Evolutionary conservation across 306 rosid genomes (phyloP).

Genomic region (Prinsepia uniflora): DNA sequence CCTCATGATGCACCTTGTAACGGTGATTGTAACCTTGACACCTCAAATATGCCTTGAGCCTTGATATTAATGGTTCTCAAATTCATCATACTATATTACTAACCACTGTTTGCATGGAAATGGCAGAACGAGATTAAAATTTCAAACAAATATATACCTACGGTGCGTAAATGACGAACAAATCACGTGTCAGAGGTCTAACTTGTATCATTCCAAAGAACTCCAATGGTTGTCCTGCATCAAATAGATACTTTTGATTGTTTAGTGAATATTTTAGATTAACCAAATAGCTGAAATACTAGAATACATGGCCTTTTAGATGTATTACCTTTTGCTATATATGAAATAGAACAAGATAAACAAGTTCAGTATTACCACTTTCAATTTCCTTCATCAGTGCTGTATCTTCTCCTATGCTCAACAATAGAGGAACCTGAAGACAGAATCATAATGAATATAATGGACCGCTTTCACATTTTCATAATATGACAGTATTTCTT

Average conservation of each 20-base stretch:
- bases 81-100: constrained; percentile 2
- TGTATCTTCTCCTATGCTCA: constrained; percentile 95
- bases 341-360: constrained; percentile 90
- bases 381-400: constrained; percentile 88
- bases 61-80: neutral
- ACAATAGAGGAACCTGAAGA: constrained; percentile 85
- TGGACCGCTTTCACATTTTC: neutral
- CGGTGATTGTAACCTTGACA: no score
- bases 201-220: constrained; percentile 80
- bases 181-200: constrained; percentile 66
- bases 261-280: neutral
- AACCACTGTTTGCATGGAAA: neutral
- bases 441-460: constrained; percentile 12
- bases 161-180: constrained; percentile 79
- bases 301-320: constrained; percentile 14
- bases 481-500: neutral
- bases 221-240: constrained; percentile 81
- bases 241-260: neutral
- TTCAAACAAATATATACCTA: constrained; percentile 29
- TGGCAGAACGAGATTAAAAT: neutral
- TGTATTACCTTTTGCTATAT: constrained; percentile 82
- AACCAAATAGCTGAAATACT: neutral
- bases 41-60: no score
- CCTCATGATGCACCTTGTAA: no score
- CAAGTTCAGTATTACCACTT: constrained; percentile 96